Evolutionary conservation across 768 basidiomycete genomes (phyloP).

Genomic region (Trametes maxima): DNA sequence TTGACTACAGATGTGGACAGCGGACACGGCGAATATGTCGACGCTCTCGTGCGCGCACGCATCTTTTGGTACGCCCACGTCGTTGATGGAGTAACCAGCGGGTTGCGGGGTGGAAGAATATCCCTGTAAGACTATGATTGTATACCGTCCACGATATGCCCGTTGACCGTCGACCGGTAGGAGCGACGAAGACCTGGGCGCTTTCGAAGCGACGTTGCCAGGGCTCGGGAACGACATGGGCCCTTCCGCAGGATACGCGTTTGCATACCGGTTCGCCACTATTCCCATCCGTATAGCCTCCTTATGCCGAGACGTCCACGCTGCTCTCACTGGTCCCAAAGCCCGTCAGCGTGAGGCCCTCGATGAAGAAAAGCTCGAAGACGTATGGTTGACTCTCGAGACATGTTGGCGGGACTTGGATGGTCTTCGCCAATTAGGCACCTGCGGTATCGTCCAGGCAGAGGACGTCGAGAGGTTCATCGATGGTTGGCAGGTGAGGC

Average conservation of each 20-base stretch:
- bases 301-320: constrained; percentile 78
- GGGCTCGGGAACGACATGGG: constrained; percentile 19
- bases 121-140: constrained; percentile 59
- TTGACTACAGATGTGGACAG: constrained; percentile 52
- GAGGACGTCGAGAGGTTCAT: constrained; percentile 70
- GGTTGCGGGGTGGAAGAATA: constrained; percentile 82
- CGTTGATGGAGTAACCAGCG: constrained; percentile 82
- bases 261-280: constrained; percentile 61
- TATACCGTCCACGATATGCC: not conserved
- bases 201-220: constrained; percentile 66
- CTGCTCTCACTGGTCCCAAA: constrained; percentile 74
- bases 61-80: constrained; percentile 91
- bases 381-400: constrained; percentile 86
- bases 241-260: constrained; percentile 48
- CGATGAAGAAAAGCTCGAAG: constrained; percentile 64
- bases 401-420: constrained; percentile 86
- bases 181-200: constrained; percentile 71
- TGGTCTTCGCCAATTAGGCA: constrained; percentile 48
- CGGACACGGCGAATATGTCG: constrained; percentile 57
- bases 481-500: constrained; percentile 83
- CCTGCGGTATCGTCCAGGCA: constrained; percentile 42
- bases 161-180: constrained; percentile 39
- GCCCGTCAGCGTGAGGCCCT: constrained; percentile 63
- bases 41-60: constrained; percentile 64
- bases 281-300: constrained; percentile 75